A percentile compares a stretch with the other conserved stretches of the same genome.
Evolutionary conservation across 768 basidiomycete species (phyloP).

Genomic region (Butyriboletus loyo): DNA sequence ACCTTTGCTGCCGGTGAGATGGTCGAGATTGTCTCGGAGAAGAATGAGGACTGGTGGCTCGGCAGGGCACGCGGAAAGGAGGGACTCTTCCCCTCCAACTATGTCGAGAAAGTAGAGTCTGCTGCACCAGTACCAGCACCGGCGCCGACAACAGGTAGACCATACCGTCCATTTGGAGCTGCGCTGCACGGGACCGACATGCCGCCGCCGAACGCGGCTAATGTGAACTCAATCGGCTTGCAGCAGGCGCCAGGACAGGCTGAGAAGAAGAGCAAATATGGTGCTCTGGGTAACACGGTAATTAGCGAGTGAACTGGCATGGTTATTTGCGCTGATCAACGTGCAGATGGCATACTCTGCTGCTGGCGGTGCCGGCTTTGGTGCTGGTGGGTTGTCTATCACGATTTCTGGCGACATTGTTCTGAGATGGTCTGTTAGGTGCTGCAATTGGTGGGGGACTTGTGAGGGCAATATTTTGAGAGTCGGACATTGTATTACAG

Average conservation of each 20-base stretch:
- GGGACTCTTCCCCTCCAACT: conserved; percentile 76
- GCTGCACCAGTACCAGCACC: background rate
- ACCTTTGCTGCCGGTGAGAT: conserved; percentile 73
- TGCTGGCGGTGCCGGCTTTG: conserved; percentile 73
- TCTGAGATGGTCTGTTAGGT: conserved; percentile 28
- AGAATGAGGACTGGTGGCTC: conserved; percentile 86
- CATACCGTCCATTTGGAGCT: conserved; percentile 39
- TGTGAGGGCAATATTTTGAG: conserved; percentile 46
- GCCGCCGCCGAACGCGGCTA: conserved; percentile 28
- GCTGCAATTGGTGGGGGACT: conserved; percentile 52
- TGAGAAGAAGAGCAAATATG: conserved; percentile 59
- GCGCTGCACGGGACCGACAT: conserved; percentile 33
- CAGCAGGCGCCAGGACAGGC: conserved; percentile 26
- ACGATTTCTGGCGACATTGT: background rate
- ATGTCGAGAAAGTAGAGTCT: conserved; percentile 57
- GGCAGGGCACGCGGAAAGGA: conserved; percentile 60
- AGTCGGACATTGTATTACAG: background rate
- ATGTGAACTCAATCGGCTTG: conserved; percentile 30
- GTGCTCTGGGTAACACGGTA: conserved; percentile 58
- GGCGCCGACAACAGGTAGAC: background rate
- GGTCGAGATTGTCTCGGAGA: conserved; percentile 76
- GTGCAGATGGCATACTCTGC: conserved; percentile 54
- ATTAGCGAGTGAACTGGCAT: conserved; percentile 5
- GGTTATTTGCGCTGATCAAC: conserved; percentile 20
- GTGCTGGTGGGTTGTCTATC: conserved; percentile 51